Evolutionary conservation across 768 basidiomycete genomes (phyloP), one percentile per base, ranked within the genome.

Genomic region (Polyporus arcularius): DNA sequence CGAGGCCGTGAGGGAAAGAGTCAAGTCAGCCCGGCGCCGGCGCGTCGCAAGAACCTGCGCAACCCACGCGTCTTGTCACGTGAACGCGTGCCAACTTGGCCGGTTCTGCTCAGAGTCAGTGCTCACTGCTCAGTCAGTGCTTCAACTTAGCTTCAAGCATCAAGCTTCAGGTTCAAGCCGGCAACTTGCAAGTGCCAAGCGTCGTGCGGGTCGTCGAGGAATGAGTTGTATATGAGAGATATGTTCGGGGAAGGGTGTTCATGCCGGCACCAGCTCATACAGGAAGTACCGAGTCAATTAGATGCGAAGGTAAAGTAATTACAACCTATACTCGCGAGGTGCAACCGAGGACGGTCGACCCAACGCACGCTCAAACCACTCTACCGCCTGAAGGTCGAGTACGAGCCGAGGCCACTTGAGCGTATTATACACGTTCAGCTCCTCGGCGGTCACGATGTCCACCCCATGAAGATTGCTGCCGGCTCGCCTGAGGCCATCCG

Each of bases 371-470:
- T 92, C 90, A 47, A 94, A 82, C 66, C 80, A 83, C 40, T 94
- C 87, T n/a, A 95, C 86, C 3, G 94, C 93, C 55, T 85, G 82
- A 61, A 89, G 69, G 69, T 98, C 96, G 71, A 98, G 68, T 39
- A 97, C 79, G 32, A 95, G 74, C 67, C 90, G 85, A 59, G 86
- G 85, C 86, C 93, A 93, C 74, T 86, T 90, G 68, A 98, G 74
- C 43, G 92, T 71, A 69, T 96, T 90, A 74, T 92, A 96, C 15
- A 96, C 87, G 21, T 80, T 85, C 57, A 93, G 76, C 49, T 92
- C 83, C 41, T 85, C 76, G 16, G 85, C 85, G 2, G 84, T 85
- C 41, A 80, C 79, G 48, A 89, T 75, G 48, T 86, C 84, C 28
- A 92, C 81, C 50, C 81, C 80, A n/a, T 82, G 82, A 26, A 98